Evolutionary conservation across 768 basidiomycete species (phyloP).

Genomic region (Russula griseocarnosa): DNA sequence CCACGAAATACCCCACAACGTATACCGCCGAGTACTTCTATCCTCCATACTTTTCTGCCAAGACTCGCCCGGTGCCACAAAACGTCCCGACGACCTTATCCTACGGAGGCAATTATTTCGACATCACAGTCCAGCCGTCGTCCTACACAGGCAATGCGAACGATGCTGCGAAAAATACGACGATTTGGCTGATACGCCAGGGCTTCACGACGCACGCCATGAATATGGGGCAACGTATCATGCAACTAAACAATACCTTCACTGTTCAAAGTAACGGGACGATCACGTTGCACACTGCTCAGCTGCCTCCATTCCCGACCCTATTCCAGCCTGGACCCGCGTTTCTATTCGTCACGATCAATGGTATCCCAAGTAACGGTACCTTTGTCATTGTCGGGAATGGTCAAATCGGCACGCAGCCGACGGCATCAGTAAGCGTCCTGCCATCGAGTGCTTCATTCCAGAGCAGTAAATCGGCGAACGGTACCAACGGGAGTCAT

Average conservation of each 20-base stretch:
- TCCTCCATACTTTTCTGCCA: constrained; percentile 63
- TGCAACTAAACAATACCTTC: constrained; percentile 84
- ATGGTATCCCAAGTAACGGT: constrained; percentile 42
- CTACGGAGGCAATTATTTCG: constrained; percentile 51
- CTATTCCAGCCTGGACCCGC: constrained; percentile 87
- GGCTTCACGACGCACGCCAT: constrained; percentile 83
- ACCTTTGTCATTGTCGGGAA: constrained; percentile 70
- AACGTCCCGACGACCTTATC: constrained; percentile 51
- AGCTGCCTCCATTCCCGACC: constrained; percentile 78
- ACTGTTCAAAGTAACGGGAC: constrained; percentile 72
- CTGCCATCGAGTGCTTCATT: constrained; percentile 48
- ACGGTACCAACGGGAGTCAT: not conserved
- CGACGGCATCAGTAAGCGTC: constrained; percentile 40
- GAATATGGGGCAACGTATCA: constrained; percentile 80
- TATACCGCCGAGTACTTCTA: constrained; percentile 50
- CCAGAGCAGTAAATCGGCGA: not conserved
- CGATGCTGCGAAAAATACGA: constrained; percentile 65
- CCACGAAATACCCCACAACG: constrained; percentile 62
- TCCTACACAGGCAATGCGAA: constrained; percentile 66
- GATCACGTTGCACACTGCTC: constrained; percentile 73
- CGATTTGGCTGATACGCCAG: constrained; percentile 73
- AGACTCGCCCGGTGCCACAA: constrained; percentile 60
- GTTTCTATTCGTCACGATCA: constrained; percentile 74
- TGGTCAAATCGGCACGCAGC: constrained; percentile 70
- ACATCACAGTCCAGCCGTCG: constrained; percentile 60